A percentile compares a stretch with the other conserved stretches of the same genome.
Conservation (phyloP, 1,139 yeast genomes). For the Saccharomyces uvarum region DNA sequence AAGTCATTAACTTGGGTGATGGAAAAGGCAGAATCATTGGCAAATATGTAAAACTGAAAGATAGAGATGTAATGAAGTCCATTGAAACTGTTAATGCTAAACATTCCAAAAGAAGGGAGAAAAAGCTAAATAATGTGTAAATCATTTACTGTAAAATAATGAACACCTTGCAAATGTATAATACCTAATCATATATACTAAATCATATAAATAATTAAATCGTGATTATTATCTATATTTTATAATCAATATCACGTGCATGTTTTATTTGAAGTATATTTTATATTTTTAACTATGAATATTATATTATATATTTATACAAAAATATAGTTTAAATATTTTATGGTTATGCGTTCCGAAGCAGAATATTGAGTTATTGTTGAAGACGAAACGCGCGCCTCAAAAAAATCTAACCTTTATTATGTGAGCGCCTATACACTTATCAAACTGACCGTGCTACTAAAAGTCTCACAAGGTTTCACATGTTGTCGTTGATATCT, state of each 20-base stretch:
- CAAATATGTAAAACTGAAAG: constrained; percentile 49
- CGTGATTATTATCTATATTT: not conserved
- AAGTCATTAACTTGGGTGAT: constrained; percentile 55
- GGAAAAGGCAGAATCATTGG: constrained; percentile 57
- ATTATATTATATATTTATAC: too few species aligned
- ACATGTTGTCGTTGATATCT: not conserved
- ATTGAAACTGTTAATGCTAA: constrained; percentile 62
- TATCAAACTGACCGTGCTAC: not conserved
- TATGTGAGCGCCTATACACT: not conserved
- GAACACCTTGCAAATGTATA: too few species aligned
- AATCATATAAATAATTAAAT: too few species aligned
- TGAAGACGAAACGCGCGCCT: not conserved
- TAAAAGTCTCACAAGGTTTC: not conserved
- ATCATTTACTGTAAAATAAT: not conserved
- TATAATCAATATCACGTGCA: not conserved
- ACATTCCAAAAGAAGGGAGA: constrained; percentile 42
- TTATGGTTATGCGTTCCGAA: not conserved
- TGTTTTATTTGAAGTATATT: too few species aligned
- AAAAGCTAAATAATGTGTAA: constrained; percentile 4
- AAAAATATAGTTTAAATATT: too few species aligned
- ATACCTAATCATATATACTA: too few species aligned
- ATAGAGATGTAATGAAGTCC: constrained; percentile 54
- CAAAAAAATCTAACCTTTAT: not conserved
- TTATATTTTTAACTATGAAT: too few species aligned
- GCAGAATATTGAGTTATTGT: too few species aligned